phyloP scores from a whole-genome alignment of 805 yeast species.

The Tanozyma kutaoensis region DNA sequence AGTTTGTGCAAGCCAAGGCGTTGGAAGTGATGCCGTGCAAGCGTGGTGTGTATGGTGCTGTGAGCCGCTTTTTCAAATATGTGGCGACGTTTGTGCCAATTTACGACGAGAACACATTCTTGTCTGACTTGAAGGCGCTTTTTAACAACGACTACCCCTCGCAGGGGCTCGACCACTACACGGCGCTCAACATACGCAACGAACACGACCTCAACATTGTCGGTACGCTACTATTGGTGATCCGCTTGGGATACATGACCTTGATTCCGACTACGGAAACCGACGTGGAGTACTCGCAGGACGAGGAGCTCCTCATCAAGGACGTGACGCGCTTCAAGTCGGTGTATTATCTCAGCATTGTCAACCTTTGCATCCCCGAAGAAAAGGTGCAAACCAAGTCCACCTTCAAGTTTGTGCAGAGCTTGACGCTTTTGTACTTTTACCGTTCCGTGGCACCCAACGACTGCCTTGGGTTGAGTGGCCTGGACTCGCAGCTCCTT shows the following conservation, averaged over 20 bases:
- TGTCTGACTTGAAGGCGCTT: slow-evolving; percentile 12
- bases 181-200: slow-evolving; percentile 10
- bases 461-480: slow-evolving; percentile 28
- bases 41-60: slow-evolving; percentile 11
- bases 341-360: slow-evolving; percentile 14
- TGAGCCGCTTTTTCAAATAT: slow-evolving; percentile 21
- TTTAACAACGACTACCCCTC: slow-evolving; percentile 11
- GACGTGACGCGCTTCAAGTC: slow-evolving; percentile 18
- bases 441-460: slow-evolving; percentile 26
- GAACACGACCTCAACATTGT: slow-evolving; percentile 17
- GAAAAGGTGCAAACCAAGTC: slow-evolving; percentile 15
- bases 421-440: slow-evolving; percentile 16
- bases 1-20: slow-evolving; percentile 14
- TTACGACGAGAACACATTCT: slow-evolving; percentile 15
- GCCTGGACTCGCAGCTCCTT: slow-evolving; percentile 23
- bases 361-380: slow-evolving; percentile 21
- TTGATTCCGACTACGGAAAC: slow-evolving; percentile 20
- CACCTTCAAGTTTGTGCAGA: slow-evolving; percentile 21
- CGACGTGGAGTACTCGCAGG: slow-evolving; percentile 12
- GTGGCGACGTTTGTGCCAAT: slow-evolving; percentile 27
- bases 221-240: slow-evolving; percentile 16
- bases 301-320: slow-evolving; percentile 13
- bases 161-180: slow-evolving; percentile 7
- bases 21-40: slow-evolving; percentile 17
- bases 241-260: slow-evolving; percentile 24